Evolutionary conservation across 73 alveolate genomes (phyloP), one percentile per base, ranked within the genome.

Genomic region (Paramecium primaurelia): DNA sequence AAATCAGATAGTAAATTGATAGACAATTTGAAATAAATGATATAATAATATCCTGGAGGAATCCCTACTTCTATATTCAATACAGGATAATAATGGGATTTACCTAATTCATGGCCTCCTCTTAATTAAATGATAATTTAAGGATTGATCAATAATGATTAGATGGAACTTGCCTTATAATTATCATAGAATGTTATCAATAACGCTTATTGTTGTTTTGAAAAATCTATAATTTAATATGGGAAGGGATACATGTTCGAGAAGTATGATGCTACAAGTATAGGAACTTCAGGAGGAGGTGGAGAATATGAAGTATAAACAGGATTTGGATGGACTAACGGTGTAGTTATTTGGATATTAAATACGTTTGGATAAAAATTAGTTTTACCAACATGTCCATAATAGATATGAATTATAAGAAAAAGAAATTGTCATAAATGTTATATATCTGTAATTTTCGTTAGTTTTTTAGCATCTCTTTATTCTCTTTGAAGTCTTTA

Each of bases 241-340:
- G 71, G 75, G 1, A 8, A 80, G 45, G 73, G 91, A 26, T 80
- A 80, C 47, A 80, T 80, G 91, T 80, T 80, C 16, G 91, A 80
- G 58, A 80, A 80, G 49, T 80, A 80, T 47, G 77, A 80, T 80
- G 91, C 91, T 18, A 44, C 91, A 12, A 80, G 14, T 14, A 32
- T 80, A 44, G 91, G 91, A 44, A 80, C 49, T 2, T 47, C 49
- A 1, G 91, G 91, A 26, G 91, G 91, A 25, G 91, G 91, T n/a
- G 91, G 91, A 45, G 91, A 80, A 80, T 80, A 80, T 45, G 91
- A 80, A 80, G 91, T 80, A 16, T 45, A 80, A 49, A 26, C 73
- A n/a, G 91, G 91, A 20, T 80, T 80, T 49, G 91, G 91, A 80
- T 80, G 91, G 91, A 80, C 91, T 2, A 80, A 80, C 18, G 91